These are phyloP conservation scores for Lithospermum erythrorhizon DNA, from an alignment of 257 asterid species.

Conservation along the genomic window DNA sequence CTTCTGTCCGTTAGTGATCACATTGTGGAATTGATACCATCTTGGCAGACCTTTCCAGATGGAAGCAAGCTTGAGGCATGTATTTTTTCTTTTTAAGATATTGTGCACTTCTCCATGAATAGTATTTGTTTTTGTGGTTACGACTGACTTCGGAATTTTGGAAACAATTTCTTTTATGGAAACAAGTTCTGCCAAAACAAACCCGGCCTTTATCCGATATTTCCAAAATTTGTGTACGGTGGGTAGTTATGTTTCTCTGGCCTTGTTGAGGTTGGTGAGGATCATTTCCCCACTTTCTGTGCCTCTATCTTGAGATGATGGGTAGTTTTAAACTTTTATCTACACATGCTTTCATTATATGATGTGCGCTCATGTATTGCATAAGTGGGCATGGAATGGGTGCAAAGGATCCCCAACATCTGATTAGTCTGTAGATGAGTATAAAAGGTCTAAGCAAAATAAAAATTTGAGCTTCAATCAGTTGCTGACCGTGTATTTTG, in stretches of 20 bases:
- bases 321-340: no score
- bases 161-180: not conserved
- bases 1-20: conserved; percentile 71
- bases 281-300: no score
- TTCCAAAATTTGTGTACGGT: not conserved
- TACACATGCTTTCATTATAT: no score
- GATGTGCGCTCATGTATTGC: no score
- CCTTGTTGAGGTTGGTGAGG: no score
- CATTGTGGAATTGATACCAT: conserved; percentile 66
- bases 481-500: conserved; percentile 3
- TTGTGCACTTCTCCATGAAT: not conserved
- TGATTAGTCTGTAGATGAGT: no score
- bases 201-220: not conserved
- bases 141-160: not conserved
- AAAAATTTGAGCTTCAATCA: not conserved
- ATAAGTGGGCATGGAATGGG: no score
- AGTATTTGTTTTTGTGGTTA: not conserved
- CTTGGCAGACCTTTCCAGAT: conserved; percentile 72
- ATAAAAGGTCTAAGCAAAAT: not conserved
- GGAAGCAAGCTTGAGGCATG: conserved; percentile 71
- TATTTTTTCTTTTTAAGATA: not conserved
- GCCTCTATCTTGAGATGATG: no score
- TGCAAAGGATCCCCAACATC: no score
- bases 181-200: not conserved
- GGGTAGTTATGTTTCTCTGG: no score